Evolutionary conservation across 1,284 basidiomycete genomes (phyloP), one percentile per base, ranked within the genome.

Genomic region (Papiliotrema fonsecae): DNA sequence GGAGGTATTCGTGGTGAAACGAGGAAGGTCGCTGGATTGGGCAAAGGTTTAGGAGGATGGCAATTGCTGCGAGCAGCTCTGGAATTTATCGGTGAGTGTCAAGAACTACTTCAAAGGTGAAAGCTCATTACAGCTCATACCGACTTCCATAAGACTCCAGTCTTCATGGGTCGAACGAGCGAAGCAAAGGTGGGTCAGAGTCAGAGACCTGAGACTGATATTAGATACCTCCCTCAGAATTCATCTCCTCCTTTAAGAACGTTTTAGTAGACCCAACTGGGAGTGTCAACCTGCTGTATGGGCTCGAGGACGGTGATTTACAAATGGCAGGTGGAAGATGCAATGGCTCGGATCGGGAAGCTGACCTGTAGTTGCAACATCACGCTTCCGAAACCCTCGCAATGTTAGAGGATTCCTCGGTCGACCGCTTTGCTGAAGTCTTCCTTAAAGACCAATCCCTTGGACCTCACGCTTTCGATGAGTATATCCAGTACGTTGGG

Each of bases 251-350:
- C 2, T 75, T 68, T 47, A 51, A 67, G 6, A 60, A 69, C 14
- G 78, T 86, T 7, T 82, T 97, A 37, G 84, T 96, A 0, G 92
- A 96, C 61, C 82, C 86, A 0, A 81, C 83, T 0, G 89, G 88
- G 0, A 79, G 77, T 1, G 76, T 89, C 45, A n/a, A n/a, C n/a
- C n/a, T n/a, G n/a, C n/a, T n/a, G n/a, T n/a, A n/a, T n/a, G n/a
- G n/a, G n/a, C n/a, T n/a, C n/a, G n/a, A n/a, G n/a, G n/a, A n/a
- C n/a, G n/a, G n/a, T n/a, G n/a, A n/a, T n/a, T n/a, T n/a, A n/a
- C n/a, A n/a, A n/a, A n/a, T n/a, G n/a, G n/a, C n/a, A n/a, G n/a
- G n/a, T n/a, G n/a, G n/a, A n/a, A n/a, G n/a, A n/a, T n/a, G n/a
- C n/a, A n/a, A n/a, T n/a, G n/a, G n/a, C n/a, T n/a, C n/a, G n/a